Percentiles rank a stretch among this genome's conserved stretches.
These are phyloP conservation scores for Iris macrosiphon DNA, from an alignment of 106 monocot genomes.

Conservation along the genomic window DNA sequence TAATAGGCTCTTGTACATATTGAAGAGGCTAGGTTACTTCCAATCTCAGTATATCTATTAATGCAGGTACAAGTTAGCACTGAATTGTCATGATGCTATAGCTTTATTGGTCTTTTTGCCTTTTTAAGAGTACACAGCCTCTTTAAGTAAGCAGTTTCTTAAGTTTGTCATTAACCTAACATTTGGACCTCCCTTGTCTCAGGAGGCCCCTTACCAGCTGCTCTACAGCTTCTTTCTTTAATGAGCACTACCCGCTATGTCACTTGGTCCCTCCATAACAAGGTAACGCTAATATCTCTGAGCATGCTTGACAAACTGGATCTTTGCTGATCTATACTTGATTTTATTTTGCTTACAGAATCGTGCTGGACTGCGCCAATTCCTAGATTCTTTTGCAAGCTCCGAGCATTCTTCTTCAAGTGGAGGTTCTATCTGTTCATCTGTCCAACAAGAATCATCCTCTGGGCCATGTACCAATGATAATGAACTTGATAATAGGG, in stretches of 20 bases:
- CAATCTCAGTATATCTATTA: constrained; percentile 69
- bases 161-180: no score
- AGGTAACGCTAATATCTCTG: constrained; percentile 26
- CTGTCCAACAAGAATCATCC: constrained; percentile 26
- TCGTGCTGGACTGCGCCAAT: constrained; percentile 83
- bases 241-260: constrained; percentile 93
- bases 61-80: constrained; percentile 81
- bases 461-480: constrained; percentile 22
- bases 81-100: no score
- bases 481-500: constrained; percentile 28
- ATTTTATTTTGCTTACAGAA: constrained; percentile 33
- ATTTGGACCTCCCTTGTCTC: no score
- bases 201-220: no score
- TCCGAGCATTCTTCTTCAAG: constrained; percentile 27
- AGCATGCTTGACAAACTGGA: neutral
- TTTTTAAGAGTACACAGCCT: no score
- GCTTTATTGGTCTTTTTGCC: no score
- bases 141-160: no score
- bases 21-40: constrained; percentile 86
- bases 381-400: constrained; percentile 72
- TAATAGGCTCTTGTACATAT: constrained; percentile 67
- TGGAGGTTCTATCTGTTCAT: constrained; percentile 13
- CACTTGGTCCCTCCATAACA: constrained; percentile 94
- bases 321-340: neutral
- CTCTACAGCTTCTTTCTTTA: no score